These are phyloP conservation scores for Blepharisma undulans DNA, from an alignment of 169 alveolate species.

Conservation along the genomic window DNA sequence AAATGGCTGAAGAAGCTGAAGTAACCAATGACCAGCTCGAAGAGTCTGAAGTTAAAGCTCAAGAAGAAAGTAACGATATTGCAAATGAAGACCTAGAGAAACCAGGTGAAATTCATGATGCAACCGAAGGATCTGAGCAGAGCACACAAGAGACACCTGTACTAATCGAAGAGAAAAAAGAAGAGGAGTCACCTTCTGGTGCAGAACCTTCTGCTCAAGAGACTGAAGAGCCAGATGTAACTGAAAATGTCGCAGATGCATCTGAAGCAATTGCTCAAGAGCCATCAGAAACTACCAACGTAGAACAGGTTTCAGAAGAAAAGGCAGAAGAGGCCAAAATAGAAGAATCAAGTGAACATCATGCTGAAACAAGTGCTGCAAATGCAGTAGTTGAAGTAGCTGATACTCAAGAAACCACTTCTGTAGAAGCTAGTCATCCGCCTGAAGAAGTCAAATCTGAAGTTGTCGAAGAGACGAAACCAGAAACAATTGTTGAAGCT, in stretches of 20 bases:
- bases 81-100: neutral
- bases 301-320: neutral
- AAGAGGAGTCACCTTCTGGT: neutral
- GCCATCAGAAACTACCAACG: neutral
- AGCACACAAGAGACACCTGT: neutral
- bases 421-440: neutral
- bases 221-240: neutral
- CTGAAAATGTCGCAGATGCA: neutral
- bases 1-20: neutral
- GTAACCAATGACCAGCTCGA: neutral
- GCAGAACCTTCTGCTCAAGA: neutral
- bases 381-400: no score
- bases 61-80: neutral
- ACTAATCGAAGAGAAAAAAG: neutral
- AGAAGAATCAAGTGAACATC: neutral
- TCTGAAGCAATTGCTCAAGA: neutral
- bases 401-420: neutral
- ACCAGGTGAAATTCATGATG: neutral
- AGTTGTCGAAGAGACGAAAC: neutral
- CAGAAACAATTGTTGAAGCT: neutral
- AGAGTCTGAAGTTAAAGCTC: neutral
- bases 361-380: no score
- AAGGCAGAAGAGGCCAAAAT: neutral
- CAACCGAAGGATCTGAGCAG: neutral
- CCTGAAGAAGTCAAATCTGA: neutral